Base-by-base conservation (phyloP, 2,329 filamentous ascomycete species). In the Didymella segeticola region DNA sequence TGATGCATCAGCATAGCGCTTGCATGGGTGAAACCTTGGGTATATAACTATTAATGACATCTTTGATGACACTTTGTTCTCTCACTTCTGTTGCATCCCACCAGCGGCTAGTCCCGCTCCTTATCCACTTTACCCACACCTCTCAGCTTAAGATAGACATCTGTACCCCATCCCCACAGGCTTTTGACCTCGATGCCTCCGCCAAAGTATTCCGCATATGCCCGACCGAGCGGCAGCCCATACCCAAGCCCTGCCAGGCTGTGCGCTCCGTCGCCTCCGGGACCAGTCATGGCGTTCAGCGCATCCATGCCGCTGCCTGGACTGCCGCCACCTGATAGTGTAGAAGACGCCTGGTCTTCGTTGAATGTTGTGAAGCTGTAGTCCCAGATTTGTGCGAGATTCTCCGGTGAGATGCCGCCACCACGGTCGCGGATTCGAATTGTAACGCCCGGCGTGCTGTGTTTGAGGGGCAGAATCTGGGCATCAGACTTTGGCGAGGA, bases 181-280 rank as follows among this genome's bases (percentile, higher is more conserved):
- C 91, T 97, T 81, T 99, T 93, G n/a, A 99, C 88, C 4, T 88
- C 88, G 53, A 99, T 95, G 2, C 93, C 93, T 0, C 95, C 95
- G 2, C 95, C 95, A 79, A 99, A 99, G 68, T 98, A 99, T 78
- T 99, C 93, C 0, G 95, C 95, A 70, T 99, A 99, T 0, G 95
- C 93, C 57, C 95, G 83, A 47, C 92, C 92, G 19, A 99, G 77
- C 1, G 95, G 95, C 58, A 99, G 73, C 0, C 95, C 95, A 72
- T 99, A 99, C 1, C 95, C 95, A 42, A 99, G 76, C 0, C 95
- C 95, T 0, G 95, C 95, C 55, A 99, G 68, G 52, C 75, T 96
- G 37, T 90, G 93, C 70, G 89, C 93, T 1, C 85, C 83, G 45
- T 90, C 89, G 0, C 84, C 86, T 48, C 86, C 88, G 25, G 86